Conservation (phyloP, 176 grass and related monocot genomes). For the Carex littledalei region DNA sequence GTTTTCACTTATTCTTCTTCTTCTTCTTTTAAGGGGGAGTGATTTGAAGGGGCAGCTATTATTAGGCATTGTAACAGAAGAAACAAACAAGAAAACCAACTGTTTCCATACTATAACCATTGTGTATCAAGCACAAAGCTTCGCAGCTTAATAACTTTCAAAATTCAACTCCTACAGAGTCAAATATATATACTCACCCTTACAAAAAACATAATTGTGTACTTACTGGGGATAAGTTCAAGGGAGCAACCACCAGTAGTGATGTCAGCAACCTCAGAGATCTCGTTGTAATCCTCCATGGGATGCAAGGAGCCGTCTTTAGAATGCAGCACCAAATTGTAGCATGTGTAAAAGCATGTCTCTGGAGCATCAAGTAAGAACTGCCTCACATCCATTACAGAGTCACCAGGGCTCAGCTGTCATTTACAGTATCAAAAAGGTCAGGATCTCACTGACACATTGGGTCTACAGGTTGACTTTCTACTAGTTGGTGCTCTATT, state of each 20-base stretch:
- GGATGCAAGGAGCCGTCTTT: slow-evolving; percentile 73
- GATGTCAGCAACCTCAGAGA: slow-evolving; percentile 92
- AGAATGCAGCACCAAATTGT: slow-evolving; percentile 72
- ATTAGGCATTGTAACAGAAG: background rate
- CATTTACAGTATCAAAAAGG: slow-evolving; percentile 26
- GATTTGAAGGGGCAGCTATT: background rate
- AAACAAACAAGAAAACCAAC: background rate
- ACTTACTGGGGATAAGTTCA: slow-evolving; percentile 84
- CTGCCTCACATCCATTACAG: slow-evolving; percentile 92
- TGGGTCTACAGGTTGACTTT: background rate
- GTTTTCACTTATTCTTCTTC: background rate
- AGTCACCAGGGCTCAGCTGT: slow-evolving; percentile 90
- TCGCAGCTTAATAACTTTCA: background rate
- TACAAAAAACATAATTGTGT: slow-evolving; percentile 23
- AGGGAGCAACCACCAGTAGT: slow-evolving; percentile 70
- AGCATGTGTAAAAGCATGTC: slow-evolving; percentile 98
- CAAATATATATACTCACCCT: background rate
- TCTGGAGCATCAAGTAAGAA: slow-evolving; percentile 95
- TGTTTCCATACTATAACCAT: background rate
- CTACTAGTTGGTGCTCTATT: background rate
- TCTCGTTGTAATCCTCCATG: slow-evolving; percentile 98
- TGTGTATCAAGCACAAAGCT: background rate
- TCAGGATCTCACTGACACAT: background rate
- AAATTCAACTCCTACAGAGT: background rate
- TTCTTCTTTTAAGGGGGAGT: background rate